Conservation (phyloP, 495 filamentous ascomycete genomes). For the Annulohypoxylon moriforme region DNA sequence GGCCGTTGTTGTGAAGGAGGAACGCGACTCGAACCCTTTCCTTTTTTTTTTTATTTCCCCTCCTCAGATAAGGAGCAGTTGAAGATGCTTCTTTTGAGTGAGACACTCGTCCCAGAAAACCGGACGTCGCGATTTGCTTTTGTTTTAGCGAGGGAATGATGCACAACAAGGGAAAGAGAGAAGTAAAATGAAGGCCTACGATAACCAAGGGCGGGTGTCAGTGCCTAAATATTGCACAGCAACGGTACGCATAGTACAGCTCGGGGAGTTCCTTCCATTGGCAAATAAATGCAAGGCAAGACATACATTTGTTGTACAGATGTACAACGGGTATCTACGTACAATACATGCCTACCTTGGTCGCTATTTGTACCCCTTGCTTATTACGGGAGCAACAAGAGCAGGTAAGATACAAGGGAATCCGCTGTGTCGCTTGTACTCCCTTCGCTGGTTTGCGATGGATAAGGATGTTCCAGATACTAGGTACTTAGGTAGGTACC, state of each 20-base stretch:
- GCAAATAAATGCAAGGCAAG: slow-evolving; percentile 9
- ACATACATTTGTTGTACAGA: neutral
- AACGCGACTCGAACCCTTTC: slow-evolving; percentile 1
- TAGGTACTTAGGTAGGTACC: too few relatives aligned
- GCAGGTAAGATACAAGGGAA: slow-evolving; percentile 16
- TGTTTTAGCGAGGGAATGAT: slow-evolving; percentile 22
- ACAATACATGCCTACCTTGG: slow-evolving; percentile 22
- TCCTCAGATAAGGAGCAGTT: slow-evolving; percentile 12
- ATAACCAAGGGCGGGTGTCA: slow-evolving; percentile 35
- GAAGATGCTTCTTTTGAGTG: neutral
- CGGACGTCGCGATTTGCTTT: slow-evolving; percentile 30
- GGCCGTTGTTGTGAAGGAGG: slow-evolving; percentile 2
- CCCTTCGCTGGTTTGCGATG: slow-evolving; percentile 8
- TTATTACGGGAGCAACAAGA: slow-evolving; percentile 13
- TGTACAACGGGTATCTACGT: slow-evolving; percentile 5
- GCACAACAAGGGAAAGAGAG: slow-evolving; percentile 19
- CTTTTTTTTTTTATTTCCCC: neutral
- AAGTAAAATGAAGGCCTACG: slow-evolving; percentile 18
- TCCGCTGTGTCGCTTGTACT: slow-evolving; percentile 14
- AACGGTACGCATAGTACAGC: neutral
- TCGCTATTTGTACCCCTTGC: slow-evolving; percentile 19
- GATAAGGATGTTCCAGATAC: slow-evolving; percentile 25
- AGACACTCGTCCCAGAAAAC: slow-evolving; percentile 32
- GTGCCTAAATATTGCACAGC: slow-evolving; percentile 38
- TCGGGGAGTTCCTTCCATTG: slow-evolving; percentile 36